Base-by-base conservation (phyloP, 257 asterid species). In the Jacaranda mimosifolia region DNA sequence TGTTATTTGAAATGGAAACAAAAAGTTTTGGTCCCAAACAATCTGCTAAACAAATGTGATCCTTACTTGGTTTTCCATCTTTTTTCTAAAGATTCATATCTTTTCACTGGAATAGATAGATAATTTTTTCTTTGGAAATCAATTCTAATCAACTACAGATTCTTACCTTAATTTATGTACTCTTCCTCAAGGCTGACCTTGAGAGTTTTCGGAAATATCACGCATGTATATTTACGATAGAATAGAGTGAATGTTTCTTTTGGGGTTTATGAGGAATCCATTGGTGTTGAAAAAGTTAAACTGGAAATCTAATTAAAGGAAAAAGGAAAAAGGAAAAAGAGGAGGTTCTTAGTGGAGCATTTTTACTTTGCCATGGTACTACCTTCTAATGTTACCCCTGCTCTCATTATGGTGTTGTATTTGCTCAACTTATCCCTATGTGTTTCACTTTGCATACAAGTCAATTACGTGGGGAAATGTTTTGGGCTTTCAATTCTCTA, bases 261-360 rank as follows among this genome's bases (percentile, higher is more conserved):
- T 0, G 72, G 63, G 59, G 15, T 19, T 14, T 64, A 17, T 43
- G 43, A 66, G 73, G 59, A 60, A 19, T 40, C 52, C 4, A 38
- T 9, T 64, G 19, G 18, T 65, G 35, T 8, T 53, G 67, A 18
- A 21, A 38, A 66, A 51, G 17, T n/a, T 38, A 4, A 39, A 53
- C 65, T 75, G 45, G 56, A 55, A 55, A 9, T 46, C 15, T 13
- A 52, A 63, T 12, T 7, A 55, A 32, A 67, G 51, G 80, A 14
- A 21, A 9, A 76, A 42, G 80, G 8, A 21, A 9, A 76, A 42
- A 53, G 14, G 73, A 39, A 65, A 66, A 9, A n/a, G 19, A 57
- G 18, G 43, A 26, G 12, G 14, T 42, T 55, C 26, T 76, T 49
- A 51, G 4, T 15, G 9, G 19, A 65, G 57, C 57, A 64, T 49